phyloP scores from a whole-genome alignment of 73 alveolate species.

The Stentor roeselii region DNA sequence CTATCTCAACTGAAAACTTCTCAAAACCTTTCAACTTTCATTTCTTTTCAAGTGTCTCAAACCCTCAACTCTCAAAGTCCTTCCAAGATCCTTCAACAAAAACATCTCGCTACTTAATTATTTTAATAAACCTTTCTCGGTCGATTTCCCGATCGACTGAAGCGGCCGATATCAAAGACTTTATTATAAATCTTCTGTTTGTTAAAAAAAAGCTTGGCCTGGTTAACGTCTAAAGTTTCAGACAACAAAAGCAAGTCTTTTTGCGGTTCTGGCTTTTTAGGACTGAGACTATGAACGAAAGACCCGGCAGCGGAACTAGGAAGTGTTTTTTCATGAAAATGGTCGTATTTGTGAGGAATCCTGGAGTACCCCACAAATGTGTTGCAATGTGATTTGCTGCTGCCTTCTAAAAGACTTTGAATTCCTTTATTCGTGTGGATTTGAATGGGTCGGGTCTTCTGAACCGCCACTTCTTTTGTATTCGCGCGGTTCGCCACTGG shows the following conservation, averaged over 20 bases:
- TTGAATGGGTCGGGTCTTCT: background rate
- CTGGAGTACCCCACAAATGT: slow-evolving; percentile 22
- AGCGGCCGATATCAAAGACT: background rate
- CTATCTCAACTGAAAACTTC: too few relatives aligned
- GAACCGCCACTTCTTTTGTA: background rate
- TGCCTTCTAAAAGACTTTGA: background rate
- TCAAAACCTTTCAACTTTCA: too few relatives aligned
- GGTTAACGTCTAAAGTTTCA: slow-evolving; percentile 10
- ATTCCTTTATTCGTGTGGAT: background rate
- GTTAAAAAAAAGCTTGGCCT: background rate
- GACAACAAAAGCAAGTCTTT: background rate
- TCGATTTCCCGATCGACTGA: background rate
- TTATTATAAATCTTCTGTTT: background rate
- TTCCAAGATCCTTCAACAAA: too few relatives aligned
- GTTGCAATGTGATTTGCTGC: background rate
- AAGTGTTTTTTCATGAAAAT: slow-evolving; percentile 22
- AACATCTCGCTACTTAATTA: too few relatives aligned
- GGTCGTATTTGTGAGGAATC: slow-evolving; percentile 22
- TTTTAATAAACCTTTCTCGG: too few relatives aligned
- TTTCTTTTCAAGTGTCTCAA: too few relatives aligned
- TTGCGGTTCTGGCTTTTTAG: background rate
- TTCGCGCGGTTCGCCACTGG: background rate
- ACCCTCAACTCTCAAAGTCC: too few relatives aligned
- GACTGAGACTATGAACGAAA: background rate
- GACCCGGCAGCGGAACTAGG: background rate